Percentiles rank a stretch among this genome's conserved stretches.
These are phyloP conservation scores for Trichoderma citrinoviride DNA, from an alignment of 2,329 filamentous ascomycete species.

Conservation along the genomic window DNA sequence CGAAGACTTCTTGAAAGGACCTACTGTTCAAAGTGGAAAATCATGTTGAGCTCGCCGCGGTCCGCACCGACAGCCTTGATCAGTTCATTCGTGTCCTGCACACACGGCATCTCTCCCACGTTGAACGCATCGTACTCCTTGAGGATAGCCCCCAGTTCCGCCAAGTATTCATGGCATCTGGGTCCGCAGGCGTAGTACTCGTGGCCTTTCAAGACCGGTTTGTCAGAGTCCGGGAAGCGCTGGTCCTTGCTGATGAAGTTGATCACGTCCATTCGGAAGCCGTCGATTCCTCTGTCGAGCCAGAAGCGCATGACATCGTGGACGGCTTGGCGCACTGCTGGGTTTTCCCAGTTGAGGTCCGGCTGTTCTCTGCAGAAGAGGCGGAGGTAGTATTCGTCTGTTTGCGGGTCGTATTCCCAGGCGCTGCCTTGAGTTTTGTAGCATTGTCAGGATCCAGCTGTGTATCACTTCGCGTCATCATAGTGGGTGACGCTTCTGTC, in stretches of 20 bases:
- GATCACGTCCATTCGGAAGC: slow-evolving; percentile 66
- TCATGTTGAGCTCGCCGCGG: slow-evolving; percentile 64
- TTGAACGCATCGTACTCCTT: slow-evolving; percentile 49
- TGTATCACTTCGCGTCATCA: too few relatives aligned
- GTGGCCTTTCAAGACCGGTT: slow-evolving; percentile 33
- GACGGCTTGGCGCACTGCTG: slow-evolving; percentile 60
- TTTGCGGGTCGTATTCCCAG: slow-evolving; percentile 51
- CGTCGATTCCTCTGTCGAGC: slow-evolving; percentile 65
- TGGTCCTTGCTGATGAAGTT: slow-evolving; percentile 65
- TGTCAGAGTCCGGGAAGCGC: slow-evolving; percentile 49
- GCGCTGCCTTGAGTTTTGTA: slow-evolving; percentile 36
- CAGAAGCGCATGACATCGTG: slow-evolving; percentile 71
- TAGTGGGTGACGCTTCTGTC: too few relatives aligned
- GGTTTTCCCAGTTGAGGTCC: slow-evolving; percentile 76
- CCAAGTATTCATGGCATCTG: slow-evolving; percentile 46
- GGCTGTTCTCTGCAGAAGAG: slow-evolving; percentile 70
- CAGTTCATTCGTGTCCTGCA: slow-evolving; percentile 42
- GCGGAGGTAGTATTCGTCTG: slow-evolving; percentile 58
- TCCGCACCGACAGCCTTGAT: slow-evolving; percentile 53
- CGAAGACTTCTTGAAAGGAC: too few relatives aligned
- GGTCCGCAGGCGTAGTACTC: slow-evolving; percentile 56
- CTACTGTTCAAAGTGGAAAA: slow-evolving; percentile 69
- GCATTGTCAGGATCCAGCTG: neutral
- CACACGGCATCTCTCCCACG: slow-evolving; percentile 51
- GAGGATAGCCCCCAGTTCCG: slow-evolving; percentile 45